A percentile compares a stretch with the other conserved stretches of the same genome.
These are phyloP conservation scores for Wickerhamomyces silvicola DNA, from an alignment of 805 yeast genomes.

Conservation along the genomic window DNA sequence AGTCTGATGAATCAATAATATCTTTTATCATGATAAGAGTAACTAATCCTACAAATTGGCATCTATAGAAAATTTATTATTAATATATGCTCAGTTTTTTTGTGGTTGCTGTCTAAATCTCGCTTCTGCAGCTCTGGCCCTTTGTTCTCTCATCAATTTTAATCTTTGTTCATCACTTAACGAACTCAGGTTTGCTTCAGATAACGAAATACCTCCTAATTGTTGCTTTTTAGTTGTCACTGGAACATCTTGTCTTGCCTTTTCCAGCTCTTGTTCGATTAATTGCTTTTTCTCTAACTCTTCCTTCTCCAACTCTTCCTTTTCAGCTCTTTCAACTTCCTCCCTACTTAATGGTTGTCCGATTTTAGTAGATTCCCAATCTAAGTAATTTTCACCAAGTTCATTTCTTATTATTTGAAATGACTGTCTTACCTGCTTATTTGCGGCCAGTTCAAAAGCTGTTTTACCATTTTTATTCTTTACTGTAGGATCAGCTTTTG, in stretches of 20 bases:
- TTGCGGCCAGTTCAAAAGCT: constrained; percentile 59
- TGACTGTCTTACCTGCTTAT: constrained; percentile 38
- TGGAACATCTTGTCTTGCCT: constrained; percentile 23
- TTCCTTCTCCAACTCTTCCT: constrained; percentile 30
- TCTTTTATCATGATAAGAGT: constrained; percentile 37
- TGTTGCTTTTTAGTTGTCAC: constrained; percentile 36
- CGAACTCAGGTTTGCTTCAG: constrained; percentile 45
- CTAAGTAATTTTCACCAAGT: constrained; percentile 62
- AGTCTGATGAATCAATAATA: constrained; percentile 22
- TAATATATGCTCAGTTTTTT: neutral
- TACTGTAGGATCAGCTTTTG: constrained; percentile 67
- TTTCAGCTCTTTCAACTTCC: constrained; percentile 39
- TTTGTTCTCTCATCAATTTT: constrained; percentile 83
- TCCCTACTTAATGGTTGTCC: constrained; percentile 53
- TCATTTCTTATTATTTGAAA: constrained; percentile 64
- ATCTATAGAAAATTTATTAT: constrained; percentile 2
- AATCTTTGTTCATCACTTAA: constrained; percentile 67
- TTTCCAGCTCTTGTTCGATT: constrained; percentile 40
- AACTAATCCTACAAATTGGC: constrained; percentile 21
- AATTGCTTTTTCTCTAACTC: constrained; percentile 32
- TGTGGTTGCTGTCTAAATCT: constrained; percentile 39
- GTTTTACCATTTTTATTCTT: constrained; percentile 50
- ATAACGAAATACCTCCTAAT: constrained; percentile 23
- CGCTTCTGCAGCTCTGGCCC: constrained; percentile 96
- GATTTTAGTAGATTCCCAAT: constrained; percentile 67